These are phyloP conservation scores for Fusarium gaditjirri DNA, from an alignment of 2,329 filamentous ascomycete genomes.

Conservation along the genomic window DNA sequence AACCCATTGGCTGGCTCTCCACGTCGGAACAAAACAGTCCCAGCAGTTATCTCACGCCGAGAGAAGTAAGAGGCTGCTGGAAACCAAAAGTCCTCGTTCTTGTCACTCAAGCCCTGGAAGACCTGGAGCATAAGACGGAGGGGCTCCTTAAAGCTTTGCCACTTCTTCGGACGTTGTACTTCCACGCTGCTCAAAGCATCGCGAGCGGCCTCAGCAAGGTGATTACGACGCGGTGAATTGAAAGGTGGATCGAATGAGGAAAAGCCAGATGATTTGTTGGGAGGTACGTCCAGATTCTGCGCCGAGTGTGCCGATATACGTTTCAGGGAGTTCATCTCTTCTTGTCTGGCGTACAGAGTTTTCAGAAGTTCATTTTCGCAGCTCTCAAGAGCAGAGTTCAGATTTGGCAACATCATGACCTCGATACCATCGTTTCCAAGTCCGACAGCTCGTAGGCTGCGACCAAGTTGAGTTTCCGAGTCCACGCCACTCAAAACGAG, in stretches of 20 bases:
- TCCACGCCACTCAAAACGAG: conserved; percentile 87
- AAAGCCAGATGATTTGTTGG: conserved; percentile 46
- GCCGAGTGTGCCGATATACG: conserved; percentile 54
- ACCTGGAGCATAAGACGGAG: conserved; percentile 92
- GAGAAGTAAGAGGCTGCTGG: conserved; percentile 79
- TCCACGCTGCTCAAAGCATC: conserved; percentile 77
- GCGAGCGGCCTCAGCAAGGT: conserved; percentile 81
- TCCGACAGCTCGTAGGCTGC: conserved; percentile 83
- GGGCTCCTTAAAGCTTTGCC: conserved; percentile 89
- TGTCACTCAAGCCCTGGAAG: conserved; percentile 87
- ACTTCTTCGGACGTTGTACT: conserved; percentile 70
- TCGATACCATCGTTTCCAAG: conserved; percentile 78
- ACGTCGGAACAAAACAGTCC: conserved; percentile 79
- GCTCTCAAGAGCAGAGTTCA: conserved; percentile 92
- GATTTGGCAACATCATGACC: conserved; percentile 84
- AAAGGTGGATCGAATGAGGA: conserved; percentile 59
- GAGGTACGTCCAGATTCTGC: conserved; percentile 61
- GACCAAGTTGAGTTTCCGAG: conserved; percentile 78
- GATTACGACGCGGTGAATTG: conserved; percentile 82
- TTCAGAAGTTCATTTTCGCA: conserved; percentile 95
- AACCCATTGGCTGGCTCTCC: conserved; percentile 85
- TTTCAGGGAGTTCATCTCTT: conserved; percentile 63
- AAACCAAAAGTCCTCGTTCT: conserved; percentile 97
- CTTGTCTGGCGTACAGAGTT: conserved; percentile 77
- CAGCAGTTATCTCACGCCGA: conserved; percentile 72